Evolutionary conservation across 23 red algal species (phyloP), one percentile per base, ranked within the genome.

Genomic region (Gracilariopsis chorda): DNA sequence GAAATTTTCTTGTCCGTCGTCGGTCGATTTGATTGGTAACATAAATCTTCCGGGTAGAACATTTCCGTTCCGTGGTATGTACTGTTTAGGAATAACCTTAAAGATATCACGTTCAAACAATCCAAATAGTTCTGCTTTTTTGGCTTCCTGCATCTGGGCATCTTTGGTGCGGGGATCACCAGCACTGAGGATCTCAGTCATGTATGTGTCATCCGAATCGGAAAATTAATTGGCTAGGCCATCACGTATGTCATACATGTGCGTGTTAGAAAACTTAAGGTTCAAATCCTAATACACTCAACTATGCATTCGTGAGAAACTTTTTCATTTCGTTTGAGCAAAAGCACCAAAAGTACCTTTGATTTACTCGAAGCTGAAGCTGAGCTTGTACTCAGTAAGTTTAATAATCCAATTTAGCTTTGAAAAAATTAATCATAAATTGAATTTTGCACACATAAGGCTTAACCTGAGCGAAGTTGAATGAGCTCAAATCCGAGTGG

Each of bases 21-120:
- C 56, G 6, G 23, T 84, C 28, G 80, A 48, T 1, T 84, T 84
- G 53, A 68, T 84, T 28, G 0, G 14, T 0, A 84, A 49, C 56
- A 84, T 57, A 64, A 84, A 67, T 27, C 80, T 14, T 20, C 56
- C 59, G 40, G 55, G 56, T 8, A 84, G 32, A 0, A 84, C 59
- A 39, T 84, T 84, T 63, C 23, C 55, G 1, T 84, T 51, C 7
- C 12, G 53, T 0, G 80, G 56, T 36, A 67, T 17, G n/a, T 84
- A 51, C 67, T 84, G 28, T 17, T 25, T 24, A 28, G 67, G 53
- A 34, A 84, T 46, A 0, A 68, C 80, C 40, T 63, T 84, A 37
- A 67, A 84, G 25, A 39, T 37, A 0, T 20, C 80, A 0, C 53
- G 53, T 25, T 57, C 0, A 51, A 80, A 47, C 17, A 55, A 28